Percentiles rank a stretch among this genome's conserved stretches.
Evolutionary conservation across 1,284 basidiomycete species (phyloP).

Genomic region (Schizopora paradoxa): DNA sequence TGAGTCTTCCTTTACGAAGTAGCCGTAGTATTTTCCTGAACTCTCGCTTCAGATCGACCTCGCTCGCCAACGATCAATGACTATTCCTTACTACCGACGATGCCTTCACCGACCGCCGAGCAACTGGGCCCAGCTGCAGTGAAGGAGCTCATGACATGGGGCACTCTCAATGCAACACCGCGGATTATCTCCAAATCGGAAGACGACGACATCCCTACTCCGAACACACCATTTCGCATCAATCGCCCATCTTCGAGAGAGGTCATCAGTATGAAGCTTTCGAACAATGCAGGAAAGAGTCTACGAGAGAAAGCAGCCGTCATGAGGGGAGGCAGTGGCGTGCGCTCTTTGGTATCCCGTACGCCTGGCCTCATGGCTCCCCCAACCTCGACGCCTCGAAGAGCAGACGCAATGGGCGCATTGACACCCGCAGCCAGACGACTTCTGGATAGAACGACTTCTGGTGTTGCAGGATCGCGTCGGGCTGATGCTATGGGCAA

Average conservation of each 20-base stretch:
- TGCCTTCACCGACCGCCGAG: constrained; percentile 83
- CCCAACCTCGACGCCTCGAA: constrained; percentile 63
- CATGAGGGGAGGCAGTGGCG: constrained; percentile 34
- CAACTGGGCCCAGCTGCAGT: constrained; percentile 70
- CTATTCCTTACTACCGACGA: constrained; percentile 71
- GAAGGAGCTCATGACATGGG: constrained; percentile 92
- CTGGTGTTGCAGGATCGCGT: constrained; percentile 53
- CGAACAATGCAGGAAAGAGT: constrained; percentile 64
- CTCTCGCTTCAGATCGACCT: constrained; percentile 45
- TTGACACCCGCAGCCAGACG: constrained; percentile 78
- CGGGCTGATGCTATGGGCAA: constrained; percentile 67
- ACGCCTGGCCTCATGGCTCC: constrained; percentile 58
- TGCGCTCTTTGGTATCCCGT: constrained; percentile 34
- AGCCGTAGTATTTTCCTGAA: constrained; percentile 17
- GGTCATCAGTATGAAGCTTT: constrained; percentile 71
- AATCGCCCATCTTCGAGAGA: constrained; percentile 69
- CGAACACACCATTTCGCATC: constrained; percentile 66
- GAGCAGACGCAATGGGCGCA: constrained; percentile 57
- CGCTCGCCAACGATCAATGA: constrained; percentile 49
- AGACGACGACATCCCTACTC: constrained; percentile 40
- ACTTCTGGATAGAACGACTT: constrained; percentile 65
- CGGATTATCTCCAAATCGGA: constrained; percentile 70
- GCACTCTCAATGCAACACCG: constrained; percentile 82
- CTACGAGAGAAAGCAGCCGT: constrained; percentile 64
- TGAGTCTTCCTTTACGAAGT: constrained; percentile 31